These are phyloP conservation scores for Boletellus ananas DNA, from an alignment of 768 basidiomycete genomes.

Conservation along the genomic window DNA sequence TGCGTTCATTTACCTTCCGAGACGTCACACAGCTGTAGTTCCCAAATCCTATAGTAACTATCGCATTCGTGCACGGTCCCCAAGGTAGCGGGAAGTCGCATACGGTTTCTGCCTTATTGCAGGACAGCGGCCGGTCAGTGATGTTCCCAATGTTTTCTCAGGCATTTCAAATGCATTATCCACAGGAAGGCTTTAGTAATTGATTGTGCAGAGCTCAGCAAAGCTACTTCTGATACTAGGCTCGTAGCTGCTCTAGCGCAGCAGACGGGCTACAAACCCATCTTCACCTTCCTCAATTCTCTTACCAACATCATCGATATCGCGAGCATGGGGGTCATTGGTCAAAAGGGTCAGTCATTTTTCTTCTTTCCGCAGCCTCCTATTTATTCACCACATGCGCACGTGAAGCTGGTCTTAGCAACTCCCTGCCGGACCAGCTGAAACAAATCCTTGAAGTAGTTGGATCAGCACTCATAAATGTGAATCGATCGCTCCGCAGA, in stretches of 20 bases:
- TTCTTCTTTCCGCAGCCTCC: background rate
- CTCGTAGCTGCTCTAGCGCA: conserved; percentile 65
- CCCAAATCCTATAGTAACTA: conserved; percentile 45
- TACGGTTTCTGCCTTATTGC: conserved; percentile 53
- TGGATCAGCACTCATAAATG: conserved; percentile 62
- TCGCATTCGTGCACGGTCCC: conserved; percentile 78
- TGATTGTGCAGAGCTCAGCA: conserved; percentile 75
- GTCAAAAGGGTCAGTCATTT: conserved; percentile 70
- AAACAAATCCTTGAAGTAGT: conserved; percentile 82
- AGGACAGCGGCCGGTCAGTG: conserved; percentile 49
- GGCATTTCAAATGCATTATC: background rate
- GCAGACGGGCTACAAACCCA: conserved; percentile 87
- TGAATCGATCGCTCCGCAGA: conserved; percentile 48
- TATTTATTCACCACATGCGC: background rate
- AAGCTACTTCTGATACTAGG: conserved; percentile 63
- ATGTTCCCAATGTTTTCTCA: background rate
- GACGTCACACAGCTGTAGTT: background rate
- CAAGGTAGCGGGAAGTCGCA: conserved; percentile 77
- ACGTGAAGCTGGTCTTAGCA: conserved; percentile 71
- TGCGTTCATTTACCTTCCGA: conserved; percentile 29
- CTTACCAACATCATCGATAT: conserved; percentile 83
- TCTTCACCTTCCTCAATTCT: conserved; percentile 82
- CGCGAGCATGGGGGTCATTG: conserved; percentile 91
- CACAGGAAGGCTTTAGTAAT: conserved; percentile 69
- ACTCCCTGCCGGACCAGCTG: conserved; percentile 75